A percentile compares a stretch with the other conserved stretches of the same genome.
These are phyloP conservation scores for Schoenoplectus tabernaemontani DNA, from an alignment of 202 grass and related monocot species.

Conservation along the genomic window DNA sequence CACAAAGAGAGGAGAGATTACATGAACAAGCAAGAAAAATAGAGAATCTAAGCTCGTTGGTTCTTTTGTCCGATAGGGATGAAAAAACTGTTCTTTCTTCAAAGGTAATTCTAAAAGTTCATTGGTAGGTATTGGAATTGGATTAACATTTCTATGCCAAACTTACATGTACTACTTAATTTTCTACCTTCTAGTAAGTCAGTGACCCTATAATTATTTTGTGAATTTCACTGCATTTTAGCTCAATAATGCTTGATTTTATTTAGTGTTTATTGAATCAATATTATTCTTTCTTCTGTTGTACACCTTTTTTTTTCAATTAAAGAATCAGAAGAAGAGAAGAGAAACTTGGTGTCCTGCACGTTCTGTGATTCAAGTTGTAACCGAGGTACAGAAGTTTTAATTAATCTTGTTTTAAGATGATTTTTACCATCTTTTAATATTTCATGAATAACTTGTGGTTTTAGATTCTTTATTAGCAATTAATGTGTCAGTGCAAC, in stretches of 20 bases:
- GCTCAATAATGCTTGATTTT: not conserved
- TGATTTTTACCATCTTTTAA: not conserved
- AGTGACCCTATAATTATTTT: too few relatives aligned
- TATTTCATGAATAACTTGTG: not conserved
- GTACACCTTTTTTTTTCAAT: conserved; percentile 23
- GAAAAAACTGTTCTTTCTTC: conserved; percentile 37
- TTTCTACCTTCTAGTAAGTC: too few relatives aligned
- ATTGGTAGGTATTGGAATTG: conserved; percentile 9
- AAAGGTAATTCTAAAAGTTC: conserved; percentile 47
- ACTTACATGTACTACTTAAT: conserved; percentile 7
- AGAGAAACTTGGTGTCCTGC: conserved; percentile 80
- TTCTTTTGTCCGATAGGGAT: conserved; percentile 82
- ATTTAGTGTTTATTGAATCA: not conserved
- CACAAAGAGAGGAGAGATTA: conserved; percentile 65
- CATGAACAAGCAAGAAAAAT: conserved; percentile 87
- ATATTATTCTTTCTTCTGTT: conserved; percentile 17
- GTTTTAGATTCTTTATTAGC: not conserved
- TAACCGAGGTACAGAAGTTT: conserved; percentile 45
- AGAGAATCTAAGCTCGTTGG: conserved; percentile 83
- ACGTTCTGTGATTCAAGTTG: conserved; percentile 32
- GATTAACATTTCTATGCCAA: too few relatives aligned
- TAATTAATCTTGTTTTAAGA: conserved; percentile 4
- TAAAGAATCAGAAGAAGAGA: conserved; percentile 64
- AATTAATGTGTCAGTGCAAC: not conserved
- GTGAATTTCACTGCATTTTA: not conserved